Conservation (phyloP, 257 asterid species). For the Parsonsia alboflavescens region DNA sequence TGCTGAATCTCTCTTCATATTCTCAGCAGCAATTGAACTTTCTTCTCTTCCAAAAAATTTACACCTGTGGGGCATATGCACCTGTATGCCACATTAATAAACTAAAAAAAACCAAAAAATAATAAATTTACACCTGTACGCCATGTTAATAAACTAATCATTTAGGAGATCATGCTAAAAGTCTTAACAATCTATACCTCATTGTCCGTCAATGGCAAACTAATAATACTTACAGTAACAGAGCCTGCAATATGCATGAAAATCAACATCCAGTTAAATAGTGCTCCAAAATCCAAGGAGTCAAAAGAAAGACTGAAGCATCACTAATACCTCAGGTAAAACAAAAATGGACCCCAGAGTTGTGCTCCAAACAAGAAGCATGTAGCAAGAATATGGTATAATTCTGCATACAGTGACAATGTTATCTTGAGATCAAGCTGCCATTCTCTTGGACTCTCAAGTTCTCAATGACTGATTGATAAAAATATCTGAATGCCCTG, state of each 20-base stretch:
- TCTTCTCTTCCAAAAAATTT: conserved; percentile 31
- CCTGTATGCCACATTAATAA: too few relatives aligned
- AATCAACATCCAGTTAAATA: conserved; percentile 8
- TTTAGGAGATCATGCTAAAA: neutral
- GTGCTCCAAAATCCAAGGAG: conserved; percentile 1
- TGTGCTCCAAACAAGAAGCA: conserved; percentile 25
- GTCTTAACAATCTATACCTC: conserved; percentile 33
- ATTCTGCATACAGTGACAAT: conserved; percentile 8
- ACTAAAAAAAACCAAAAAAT: too few relatives aligned
- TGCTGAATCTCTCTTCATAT: conserved; percentile 7
- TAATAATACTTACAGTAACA: conserved; percentile 55
- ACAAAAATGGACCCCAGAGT: conserved; percentile 23
- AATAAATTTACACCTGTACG: too few relatives aligned
- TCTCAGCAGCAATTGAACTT: conserved; percentile 1
- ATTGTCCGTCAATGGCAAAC: conserved; percentile 30
- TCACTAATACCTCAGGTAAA: conserved; percentile 26
- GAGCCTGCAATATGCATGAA: conserved; percentile 39
- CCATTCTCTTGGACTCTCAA: conserved; percentile 83
- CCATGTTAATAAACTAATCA: neutral
- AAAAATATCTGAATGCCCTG: conserved; percentile 68
- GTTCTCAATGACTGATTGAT: conserved; percentile 69
- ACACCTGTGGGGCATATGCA: conserved; percentile 39
- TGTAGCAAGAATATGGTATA: conserved; percentile 14
- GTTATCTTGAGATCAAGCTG: conserved; percentile 77
- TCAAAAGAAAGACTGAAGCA: neutral